Base-by-base conservation (phyloP, 1,284 basidiomycete genomes). In the Apiotrichum veenhuisii region DNA sequence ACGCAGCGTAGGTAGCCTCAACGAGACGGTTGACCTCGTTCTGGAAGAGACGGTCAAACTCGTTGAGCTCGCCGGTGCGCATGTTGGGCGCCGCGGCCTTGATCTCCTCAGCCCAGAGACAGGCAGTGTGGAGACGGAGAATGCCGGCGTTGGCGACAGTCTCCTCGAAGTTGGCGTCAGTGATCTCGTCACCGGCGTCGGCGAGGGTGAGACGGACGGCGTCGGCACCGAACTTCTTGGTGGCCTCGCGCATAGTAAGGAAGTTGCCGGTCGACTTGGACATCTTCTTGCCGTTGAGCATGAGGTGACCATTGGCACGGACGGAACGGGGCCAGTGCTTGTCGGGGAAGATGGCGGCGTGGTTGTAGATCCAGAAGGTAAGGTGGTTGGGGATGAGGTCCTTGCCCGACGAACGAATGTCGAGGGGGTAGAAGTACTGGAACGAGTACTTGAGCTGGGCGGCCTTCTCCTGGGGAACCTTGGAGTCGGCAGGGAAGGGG, bases 281-380 rank as follows among this genome's bases (percentile, higher is more conserved):
- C 96, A 99, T 98, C 82, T 98, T 99, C 81, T 94, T 89, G 37
- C 95, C 95, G 78, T 99, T 98, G 74, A 99, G 79, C 89, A 95
- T 89, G 79, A 98, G 78, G 74, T 98, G 96, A 0, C 96, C 96
- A 74, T 99, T 99, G 56, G 89, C 87, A 30, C 96, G 87, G 82
- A 98, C 91, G 64, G 89, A 86, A 63, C 84, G 71, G 1, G 96
- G 96, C 91, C 91, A 94, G 77, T 94, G 91, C 70, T 92, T 83
- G 75, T 93, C 91, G 44, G 89, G 85, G 85, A 98, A 98, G 49
- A 98, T 78, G 4, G 96, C 94, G 26, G 89, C 86, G 78, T 99
- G 96, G 71, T 87, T 88, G 81, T 98, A 98, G 67, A 97, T 80
- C 62, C 87, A 87, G 82, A 98, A 98, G 3, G 95, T 94, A 65